phyloP scores from a whole-genome alignment of 2,329 filamentous ascomycete genomes.

The Pseudogymnoascus sp. region DNA sequence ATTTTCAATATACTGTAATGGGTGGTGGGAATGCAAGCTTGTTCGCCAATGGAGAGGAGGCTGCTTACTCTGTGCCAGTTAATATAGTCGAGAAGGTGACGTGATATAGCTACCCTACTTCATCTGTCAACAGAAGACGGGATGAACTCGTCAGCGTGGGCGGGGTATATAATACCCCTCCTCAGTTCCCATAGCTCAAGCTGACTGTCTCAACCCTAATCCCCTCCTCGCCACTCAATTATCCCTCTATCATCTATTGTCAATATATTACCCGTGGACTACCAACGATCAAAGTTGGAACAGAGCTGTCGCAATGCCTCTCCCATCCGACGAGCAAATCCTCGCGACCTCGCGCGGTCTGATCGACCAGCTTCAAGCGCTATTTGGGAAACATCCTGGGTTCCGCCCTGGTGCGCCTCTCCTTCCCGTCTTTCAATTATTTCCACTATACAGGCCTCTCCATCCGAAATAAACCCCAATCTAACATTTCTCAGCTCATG shows the following conservation, averaged over 20 bases:
- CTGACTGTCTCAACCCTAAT: not conserved
- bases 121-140: not conserved
- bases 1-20: not conserved
- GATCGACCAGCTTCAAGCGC: constrained; percentile 33
- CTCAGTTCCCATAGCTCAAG: not conserved
- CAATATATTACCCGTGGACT: not conserved
- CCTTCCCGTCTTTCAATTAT: not conserved
- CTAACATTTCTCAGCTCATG: constrained; percentile 40
- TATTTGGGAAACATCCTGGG: constrained; percentile 37
- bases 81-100: not conserved
- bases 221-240: not conserved
- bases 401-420: constrained; percentile 34
- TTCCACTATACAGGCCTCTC: not conserved
- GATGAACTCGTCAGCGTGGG: not conserved
- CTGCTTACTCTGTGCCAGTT: not conserved
- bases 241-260: not conserved
- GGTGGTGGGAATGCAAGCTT: not conserved
- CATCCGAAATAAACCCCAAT: not conserved
- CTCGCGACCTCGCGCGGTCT: constrained; percentile 35
- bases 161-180: not conserved
- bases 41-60: not conserved
- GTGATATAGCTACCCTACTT: not conserved
- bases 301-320: constrained; percentile 37
- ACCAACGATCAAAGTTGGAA: not conserved
- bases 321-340: constrained; percentile 35